Conservation (phyloP, 2,329 filamentous ascomycete species). For the Apiospora malaysiana region DNA sequence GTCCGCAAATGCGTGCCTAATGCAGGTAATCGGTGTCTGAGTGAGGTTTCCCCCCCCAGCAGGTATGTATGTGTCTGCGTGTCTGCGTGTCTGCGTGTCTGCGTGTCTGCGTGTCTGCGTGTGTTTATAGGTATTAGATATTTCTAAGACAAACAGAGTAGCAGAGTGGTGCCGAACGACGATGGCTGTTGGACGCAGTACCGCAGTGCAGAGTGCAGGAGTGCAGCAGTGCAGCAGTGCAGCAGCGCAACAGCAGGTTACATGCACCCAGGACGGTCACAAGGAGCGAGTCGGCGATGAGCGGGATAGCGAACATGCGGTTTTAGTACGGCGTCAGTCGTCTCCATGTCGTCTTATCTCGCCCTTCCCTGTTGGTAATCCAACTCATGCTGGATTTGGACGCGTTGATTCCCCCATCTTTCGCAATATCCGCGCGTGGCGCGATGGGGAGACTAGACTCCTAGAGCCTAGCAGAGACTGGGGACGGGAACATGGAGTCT, state of each 20-base stretch:
- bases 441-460: background rate
- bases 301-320: background rate
- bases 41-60: background rate
- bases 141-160: constrained; percentile 12
- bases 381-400: background rate
- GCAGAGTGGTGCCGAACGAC: background rate
- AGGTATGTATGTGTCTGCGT: background rate
- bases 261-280: background rate
- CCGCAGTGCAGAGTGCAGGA: no score
- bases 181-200: background rate
- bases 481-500: no score
- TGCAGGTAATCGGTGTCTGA: constrained; percentile 3
- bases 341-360: background rate
- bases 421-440: constrained; percentile 6
- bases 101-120: background rate
- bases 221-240: background rate
- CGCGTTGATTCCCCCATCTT: constrained; percentile 7
- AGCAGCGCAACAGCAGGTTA: background rate
- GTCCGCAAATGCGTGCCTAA: background rate
- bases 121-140: background rate
- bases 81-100: no score
- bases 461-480: background rate
- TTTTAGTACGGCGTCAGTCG: background rate
- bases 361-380: background rate
- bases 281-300: background rate